These are phyloP conservation scores for Leucocoprinus birnbaumii DNA, from an alignment of 768 basidiomycete species.

Conservation along the genomic window DNA sequence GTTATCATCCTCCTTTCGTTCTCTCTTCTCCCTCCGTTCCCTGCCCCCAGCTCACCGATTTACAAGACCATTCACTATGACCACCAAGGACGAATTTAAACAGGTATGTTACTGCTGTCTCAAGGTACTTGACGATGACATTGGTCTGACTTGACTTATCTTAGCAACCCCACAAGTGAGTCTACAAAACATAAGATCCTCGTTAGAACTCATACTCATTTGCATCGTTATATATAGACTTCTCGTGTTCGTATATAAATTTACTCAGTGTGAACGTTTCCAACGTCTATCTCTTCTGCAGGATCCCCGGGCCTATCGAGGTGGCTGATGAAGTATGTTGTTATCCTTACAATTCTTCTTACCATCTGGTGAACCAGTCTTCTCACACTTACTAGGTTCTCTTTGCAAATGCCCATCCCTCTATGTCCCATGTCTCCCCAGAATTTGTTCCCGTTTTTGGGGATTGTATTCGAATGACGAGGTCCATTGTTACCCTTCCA, in stretches of 20 bases:
- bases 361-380: no score
- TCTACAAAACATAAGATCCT: slow-evolving; percentile 5
- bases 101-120: neutral
- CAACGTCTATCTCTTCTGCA: slow-evolving; percentile 19
- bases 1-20: slow-evolving; percentile 5
- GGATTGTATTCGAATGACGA: slow-evolving; percentile 82
- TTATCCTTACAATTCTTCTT: neutral
- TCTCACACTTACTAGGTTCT: slow-evolving; percentile 43
- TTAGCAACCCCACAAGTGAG: slow-evolving; percentile 36
- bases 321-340: slow-evolving; percentile 54
- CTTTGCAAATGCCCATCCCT: slow-evolving; percentile 89
- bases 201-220: slow-evolving; percentile 10
- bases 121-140: no score
- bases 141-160: neutral
- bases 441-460: slow-evolving; percentile 89
- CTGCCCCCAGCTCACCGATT: neutral
- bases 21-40: neutral
- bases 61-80: slow-evolving; percentile 1
- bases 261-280: slow-evolving; percentile 10
- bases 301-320: slow-evolving; percentile 66
- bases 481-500: slow-evolving; percentile 37
- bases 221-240: slow-evolving; percentile 30
- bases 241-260: slow-evolving; percentile 39
- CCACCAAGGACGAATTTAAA: slow-evolving; percentile 10
- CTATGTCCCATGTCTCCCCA: slow-evolving; percentile 83